Conservation (phyloP, 176 grass and related monocot species). For the Oryza glaberrima region DNA sequence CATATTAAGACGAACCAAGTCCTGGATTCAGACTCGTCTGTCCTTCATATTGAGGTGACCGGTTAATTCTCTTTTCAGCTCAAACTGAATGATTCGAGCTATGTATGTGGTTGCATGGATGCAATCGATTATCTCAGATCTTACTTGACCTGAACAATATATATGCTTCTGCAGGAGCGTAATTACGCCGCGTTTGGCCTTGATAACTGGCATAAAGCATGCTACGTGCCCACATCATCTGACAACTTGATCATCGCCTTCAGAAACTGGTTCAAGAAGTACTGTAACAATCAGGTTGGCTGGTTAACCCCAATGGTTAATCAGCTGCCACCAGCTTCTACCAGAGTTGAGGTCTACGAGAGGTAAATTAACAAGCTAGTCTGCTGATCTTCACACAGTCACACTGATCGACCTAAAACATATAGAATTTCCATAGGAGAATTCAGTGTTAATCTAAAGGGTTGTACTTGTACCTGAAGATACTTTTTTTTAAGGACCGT, state of each 20-base stretch:
- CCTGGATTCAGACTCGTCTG: slow-evolving; percentile 84
- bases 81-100: background rate
- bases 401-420: background rate
- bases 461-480: no score
- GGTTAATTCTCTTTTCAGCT: background rate
- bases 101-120: background rate
- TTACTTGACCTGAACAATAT: no score
- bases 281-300: slow-evolving; percentile 60
- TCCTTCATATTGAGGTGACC: slow-evolving; percentile 78
- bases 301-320: slow-evolving; percentile 50
- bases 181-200: slow-evolving; percentile 53
- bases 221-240: slow-evolving; percentile 81
- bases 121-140: background rate
- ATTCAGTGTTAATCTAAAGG: background rate
- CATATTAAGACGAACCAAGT: slow-evolving; percentile 65
- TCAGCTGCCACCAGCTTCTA: slow-evolving; percentile 65
- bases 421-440: background rate
- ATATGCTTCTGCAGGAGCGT: slow-evolving; percentile 51
- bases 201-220: slow-evolving; percentile 72
- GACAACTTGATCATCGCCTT: slow-evolving; percentile 85
- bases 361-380: slow-evolving; percentile 47
- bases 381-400: background rate
- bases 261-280: slow-evolving; percentile 89
- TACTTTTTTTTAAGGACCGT: no score
- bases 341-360: slow-evolving; percentile 73